Conservation (phyloP, 106 monocot genomes). For the Acanthochlamys bracteata region DNA sequence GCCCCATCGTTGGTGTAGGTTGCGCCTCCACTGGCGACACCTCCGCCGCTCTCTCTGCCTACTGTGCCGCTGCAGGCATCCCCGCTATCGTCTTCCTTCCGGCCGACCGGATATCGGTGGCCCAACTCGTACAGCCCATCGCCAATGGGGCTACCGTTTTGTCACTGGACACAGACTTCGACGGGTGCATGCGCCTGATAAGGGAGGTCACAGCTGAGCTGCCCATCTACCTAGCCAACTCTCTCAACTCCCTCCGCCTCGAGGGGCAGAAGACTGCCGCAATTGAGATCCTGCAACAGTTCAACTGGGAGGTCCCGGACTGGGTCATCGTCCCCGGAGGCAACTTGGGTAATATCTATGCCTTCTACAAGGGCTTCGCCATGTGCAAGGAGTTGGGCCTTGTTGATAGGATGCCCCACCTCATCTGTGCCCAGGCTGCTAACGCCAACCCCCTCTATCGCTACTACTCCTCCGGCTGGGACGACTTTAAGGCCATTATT, state of each 20-base stretch:
- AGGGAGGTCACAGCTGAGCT: constrained; percentile 90
- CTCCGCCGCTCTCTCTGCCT: constrained; percentile 86
- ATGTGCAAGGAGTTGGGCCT: constrained; percentile 89
- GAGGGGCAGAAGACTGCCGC: constrained; percentile 97
- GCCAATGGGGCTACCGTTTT: constrained; percentile 93
- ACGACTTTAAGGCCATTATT: constrained; percentile 47
- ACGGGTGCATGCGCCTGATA: constrained; percentile 94
- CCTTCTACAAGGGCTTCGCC: constrained; percentile 90
- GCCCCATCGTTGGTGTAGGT: constrained; percentile 82
- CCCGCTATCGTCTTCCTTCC: constrained; percentile 94
- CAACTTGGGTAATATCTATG: constrained; percentile 92
- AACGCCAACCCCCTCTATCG: constrained; percentile 89
- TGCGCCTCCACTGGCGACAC: constrained; percentile 97
- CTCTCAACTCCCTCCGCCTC: constrained; percentile 83
- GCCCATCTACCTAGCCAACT: constrained; percentile 93
- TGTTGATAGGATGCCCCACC: constrained; percentile 64
- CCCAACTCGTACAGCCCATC: constrained; percentile 90
- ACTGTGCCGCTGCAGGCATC: constrained; percentile 84
- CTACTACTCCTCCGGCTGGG: constrained; percentile 75
- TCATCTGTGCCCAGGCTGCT: constrained; percentile 88
- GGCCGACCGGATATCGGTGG: constrained; percentile 71
- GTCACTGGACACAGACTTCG: constrained; percentile 87
- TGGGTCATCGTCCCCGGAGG: constrained; percentile 95
- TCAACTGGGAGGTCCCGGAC: constrained; percentile 95
- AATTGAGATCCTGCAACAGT: constrained; percentile 93